These are phyloP conservation scores for Lathyrus oleraceus DNA, from an alignment of 306 rosid species.

Conservation along the genomic window DNA sequence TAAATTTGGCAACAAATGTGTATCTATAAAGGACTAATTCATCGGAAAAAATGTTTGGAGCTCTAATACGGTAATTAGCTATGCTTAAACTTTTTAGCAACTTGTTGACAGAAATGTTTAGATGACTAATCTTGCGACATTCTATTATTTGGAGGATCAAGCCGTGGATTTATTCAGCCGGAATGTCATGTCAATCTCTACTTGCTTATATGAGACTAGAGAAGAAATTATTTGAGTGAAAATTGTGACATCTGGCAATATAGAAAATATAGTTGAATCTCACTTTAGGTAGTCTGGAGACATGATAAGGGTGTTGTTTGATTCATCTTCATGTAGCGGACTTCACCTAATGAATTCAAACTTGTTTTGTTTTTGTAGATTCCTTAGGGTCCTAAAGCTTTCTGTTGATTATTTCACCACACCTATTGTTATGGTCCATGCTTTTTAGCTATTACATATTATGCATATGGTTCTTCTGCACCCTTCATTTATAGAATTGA, in stretches of 20 bases:
- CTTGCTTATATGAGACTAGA: background rate
- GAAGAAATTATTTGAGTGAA: background rate
- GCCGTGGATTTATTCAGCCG: background rate
- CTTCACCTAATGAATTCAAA: background rate
- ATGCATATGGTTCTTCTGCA: too few species aligned
- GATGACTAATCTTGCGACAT: background rate
- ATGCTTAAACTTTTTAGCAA: background rate
- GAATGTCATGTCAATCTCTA: constrained; percentile 1
- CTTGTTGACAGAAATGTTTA: background rate
- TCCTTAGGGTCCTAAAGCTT: too few species aligned
- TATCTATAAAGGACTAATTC: background rate
- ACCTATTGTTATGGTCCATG: background rate
- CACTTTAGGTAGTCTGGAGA: background rate
- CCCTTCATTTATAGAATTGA: too few species aligned
- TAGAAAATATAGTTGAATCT: constrained; percentile 3
- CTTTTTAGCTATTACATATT: too few species aligned
- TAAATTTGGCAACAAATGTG: background rate
- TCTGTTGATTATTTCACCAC: background rate
- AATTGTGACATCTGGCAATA: background rate
- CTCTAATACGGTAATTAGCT: background rate
- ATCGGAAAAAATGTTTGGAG: background rate
- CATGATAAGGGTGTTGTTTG: background rate
- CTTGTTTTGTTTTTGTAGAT: background rate
- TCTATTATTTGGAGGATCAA: background rate
- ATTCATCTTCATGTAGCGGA: background rate